These are phyloP conservation scores for Fusarium subtropicale DNA, from an alignment of 2,329 filamentous ascomycete species.

Conservation along the genomic window DNA sequence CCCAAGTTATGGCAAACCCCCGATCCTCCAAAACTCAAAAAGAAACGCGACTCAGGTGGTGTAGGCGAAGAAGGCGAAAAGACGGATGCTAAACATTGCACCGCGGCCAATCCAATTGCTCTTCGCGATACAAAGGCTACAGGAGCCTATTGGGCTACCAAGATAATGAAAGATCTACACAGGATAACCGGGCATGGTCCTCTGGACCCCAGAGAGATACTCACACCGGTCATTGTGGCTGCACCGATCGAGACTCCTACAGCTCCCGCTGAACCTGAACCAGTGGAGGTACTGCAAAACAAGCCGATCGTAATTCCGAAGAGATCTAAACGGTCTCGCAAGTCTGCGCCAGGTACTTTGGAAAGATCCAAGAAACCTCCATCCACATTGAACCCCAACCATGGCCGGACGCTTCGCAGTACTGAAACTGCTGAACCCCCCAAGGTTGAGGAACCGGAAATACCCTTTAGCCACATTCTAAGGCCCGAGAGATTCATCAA, in stretches of 20 bases:
- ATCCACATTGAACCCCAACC: slow-evolving; percentile 54
- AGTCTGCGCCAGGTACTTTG: slow-evolving; percentile 55
- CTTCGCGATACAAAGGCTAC: slow-evolving; percentile 60
- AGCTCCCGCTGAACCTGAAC: slow-evolving; percentile 11
- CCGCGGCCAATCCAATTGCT: slow-evolving; percentile 55
- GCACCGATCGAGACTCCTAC: slow-evolving; percentile 4
- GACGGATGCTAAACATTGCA: slow-evolving; percentile 49
- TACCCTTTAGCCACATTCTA: background rate
- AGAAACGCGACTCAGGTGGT: slow-evolving; percentile 51
- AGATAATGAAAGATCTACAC: slow-evolving; percentile 56
- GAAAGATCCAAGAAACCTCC: slow-evolving; percentile 47
- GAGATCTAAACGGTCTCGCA: slow-evolving; percentile 53
- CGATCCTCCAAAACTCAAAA: slow-evolving; percentile 57
- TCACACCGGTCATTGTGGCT: slow-evolving; percentile 23
- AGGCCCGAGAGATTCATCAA: slow-evolving; percentile 22
- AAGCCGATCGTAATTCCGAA: slow-evolving; percentile 36
- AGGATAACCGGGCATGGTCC: slow-evolving; percentile 50
- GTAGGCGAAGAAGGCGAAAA: slow-evolving; percentile 43
- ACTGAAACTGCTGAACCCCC: slow-evolving; percentile 13
- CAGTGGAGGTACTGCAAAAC: slow-evolving; percentile 9
- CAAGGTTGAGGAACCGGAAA: background rate
- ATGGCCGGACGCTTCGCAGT: slow-evolving; percentile 49
- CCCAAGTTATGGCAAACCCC: slow-evolving; percentile 70
- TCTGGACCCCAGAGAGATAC: slow-evolving; percentile 32
- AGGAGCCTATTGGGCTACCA: slow-evolving; percentile 58